Percentiles rank a stretch among this genome's conserved stretches.
phyloP scores from a whole-genome alignment of 805 yeast species.

The Komagataella mondaviorum region DNA sequence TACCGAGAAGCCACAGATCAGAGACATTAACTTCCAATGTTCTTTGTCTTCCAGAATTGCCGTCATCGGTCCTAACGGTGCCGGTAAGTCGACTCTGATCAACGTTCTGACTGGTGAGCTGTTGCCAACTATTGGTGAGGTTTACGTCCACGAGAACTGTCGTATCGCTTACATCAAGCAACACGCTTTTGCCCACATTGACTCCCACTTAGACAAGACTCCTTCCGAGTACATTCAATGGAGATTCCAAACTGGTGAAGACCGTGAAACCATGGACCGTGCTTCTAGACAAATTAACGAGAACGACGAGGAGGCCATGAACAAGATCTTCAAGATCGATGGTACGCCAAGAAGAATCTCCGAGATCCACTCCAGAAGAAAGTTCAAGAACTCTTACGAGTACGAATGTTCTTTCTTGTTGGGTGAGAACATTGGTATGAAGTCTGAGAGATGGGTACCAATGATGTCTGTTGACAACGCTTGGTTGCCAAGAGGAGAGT shows the following conservation, averaged over 20 bases:
- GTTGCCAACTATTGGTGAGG: slow-evolving; percentile 96
- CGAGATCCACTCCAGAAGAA: slow-evolving; percentile 92
- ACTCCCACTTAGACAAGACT: slow-evolving; percentile 96
- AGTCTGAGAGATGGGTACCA: slow-evolving; percentile 98
- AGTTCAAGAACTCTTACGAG: slow-evolving; percentile 99
- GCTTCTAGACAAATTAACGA: slow-evolving; percentile 98
- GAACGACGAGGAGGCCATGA: slow-evolving; percentile 95
- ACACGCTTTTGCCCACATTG: slow-evolving; percentile 99
- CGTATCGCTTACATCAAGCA: slow-evolving; percentile 99
- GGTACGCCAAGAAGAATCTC: slow-evolving; percentile 96
- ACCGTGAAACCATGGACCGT: slow-evolving; percentile 99
- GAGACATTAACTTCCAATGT: slow-evolving; percentile 93
- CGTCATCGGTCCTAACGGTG: slow-evolving; percentile 99
- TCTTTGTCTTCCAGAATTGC: slow-evolving; percentile 99
- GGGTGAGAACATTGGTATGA: slow-evolving; percentile 99
- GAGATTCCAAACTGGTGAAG: slow-evolving; percentile 99
- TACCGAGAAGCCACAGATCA: slow-evolving; percentile 89
- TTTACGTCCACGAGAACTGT: slow-evolving; percentile 98
- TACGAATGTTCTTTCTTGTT: slow-evolving; percentile 95
- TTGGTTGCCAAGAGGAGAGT: slow-evolving; percentile 99
- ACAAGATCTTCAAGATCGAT: slow-evolving; percentile 90
- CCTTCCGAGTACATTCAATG: slow-evolving; percentile 99
- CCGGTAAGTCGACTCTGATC: slow-evolving; percentile 98
- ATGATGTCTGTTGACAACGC: slow-evolving; percentile 99
- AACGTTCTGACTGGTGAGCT: slow-evolving; percentile 99